These are phyloP conservation scores for Sordariomycetes sp. DNA, from an alignment of 2,329 filamentous ascomycete species.

Conservation along the genomic window DNA sequence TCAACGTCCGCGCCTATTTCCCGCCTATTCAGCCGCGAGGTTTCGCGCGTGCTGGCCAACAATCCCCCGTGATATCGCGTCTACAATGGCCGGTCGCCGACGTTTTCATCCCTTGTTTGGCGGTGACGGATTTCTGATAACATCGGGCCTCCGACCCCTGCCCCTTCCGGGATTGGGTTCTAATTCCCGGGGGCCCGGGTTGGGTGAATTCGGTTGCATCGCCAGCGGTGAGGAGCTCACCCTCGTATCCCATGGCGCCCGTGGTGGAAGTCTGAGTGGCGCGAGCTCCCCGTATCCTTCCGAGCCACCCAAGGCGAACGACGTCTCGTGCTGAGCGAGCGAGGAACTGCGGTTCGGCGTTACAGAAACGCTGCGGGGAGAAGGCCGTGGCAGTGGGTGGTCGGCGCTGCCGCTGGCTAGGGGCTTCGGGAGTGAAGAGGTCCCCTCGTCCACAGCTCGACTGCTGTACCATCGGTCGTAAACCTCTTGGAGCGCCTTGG, in stretches of 20 bases:
- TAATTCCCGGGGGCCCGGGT: too few relatives aligned
- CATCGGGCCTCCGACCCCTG: too few relatives aligned
- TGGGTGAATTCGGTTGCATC: background rate
- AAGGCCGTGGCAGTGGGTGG: background rate
- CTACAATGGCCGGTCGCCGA: too few relatives aligned
- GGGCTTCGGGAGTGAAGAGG: background rate
- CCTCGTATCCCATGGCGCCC: background rate
- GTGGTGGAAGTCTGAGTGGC: background rate
- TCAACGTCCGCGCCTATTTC: too few relatives aligned
- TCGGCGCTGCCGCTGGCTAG: background rate
- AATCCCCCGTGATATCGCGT: too few relatives aligned
- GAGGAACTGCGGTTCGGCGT: background rate
- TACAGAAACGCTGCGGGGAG: background rate
- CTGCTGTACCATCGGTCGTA: conserved; percentile 4
- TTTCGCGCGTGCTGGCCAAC: too few relatives aligned
- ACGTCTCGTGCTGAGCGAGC: background rate
- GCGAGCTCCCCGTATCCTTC: conserved; percentile 1
- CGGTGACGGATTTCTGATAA: too few relatives aligned
- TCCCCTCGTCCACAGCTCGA: background rate
- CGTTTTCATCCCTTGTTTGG: too few relatives aligned
- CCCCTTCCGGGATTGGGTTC: too few relatives aligned
- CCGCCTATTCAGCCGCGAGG: too few relatives aligned
- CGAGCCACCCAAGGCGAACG: background rate
- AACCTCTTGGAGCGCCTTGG: conserved; percentile 1
- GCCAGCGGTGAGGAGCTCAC: background rate